These are phyloP conservation scores for Hypoxylon fuscum DNA, from an alignment of 495 filamentous ascomycete species.

Conservation along the genomic window DNA sequence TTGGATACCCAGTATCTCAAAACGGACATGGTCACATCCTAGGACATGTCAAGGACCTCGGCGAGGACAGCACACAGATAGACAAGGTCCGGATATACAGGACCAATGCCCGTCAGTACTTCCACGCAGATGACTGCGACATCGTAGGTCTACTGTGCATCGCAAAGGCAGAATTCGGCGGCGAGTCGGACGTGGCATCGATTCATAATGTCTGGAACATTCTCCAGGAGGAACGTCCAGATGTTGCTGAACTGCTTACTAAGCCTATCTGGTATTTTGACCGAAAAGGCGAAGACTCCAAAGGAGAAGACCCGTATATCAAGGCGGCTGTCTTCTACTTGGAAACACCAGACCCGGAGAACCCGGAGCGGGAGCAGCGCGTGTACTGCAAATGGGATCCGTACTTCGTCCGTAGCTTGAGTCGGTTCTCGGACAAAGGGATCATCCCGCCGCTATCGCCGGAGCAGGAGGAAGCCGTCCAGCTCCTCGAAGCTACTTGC, in stretches of 20 bases:
- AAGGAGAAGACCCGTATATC: conserved; percentile 80
- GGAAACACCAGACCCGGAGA: conserved; percentile 56
- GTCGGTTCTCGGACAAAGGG: conserved; percentile 70
- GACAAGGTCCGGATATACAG: conserved; percentile 88
- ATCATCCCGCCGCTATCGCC: conserved; percentile 72
- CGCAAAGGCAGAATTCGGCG: conserved; percentile 78
- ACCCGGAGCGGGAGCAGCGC: conserved; percentile 43
- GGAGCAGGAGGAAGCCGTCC: conserved; percentile 69
- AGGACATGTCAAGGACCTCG: conserved; percentile 90
- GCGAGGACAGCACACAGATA: conserved; percentile 81
- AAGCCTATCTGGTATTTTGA: conserved; percentile 93
- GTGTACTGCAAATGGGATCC: conserved; percentile 77
- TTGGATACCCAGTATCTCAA: conserved; percentile 87
- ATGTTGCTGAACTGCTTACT: conserved; percentile 77
- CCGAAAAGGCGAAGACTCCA: conserved; percentile 83
- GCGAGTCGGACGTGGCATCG: conserved; percentile 84
- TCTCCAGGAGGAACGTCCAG: conserved; percentile 76
- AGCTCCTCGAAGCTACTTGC: conserved; percentile 74
- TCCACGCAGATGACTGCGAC: conserved; percentile 85
- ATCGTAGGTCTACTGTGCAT: conserved; percentile 89
- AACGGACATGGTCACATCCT: conserved; percentile 89
- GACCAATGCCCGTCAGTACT: conserved; percentile 82
- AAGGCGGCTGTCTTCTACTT: conserved; percentile 78
- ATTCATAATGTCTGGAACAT: conserved; percentile 85
- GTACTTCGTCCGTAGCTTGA: conserved; percentile 76